Conservation (phyloP, 345 rosid species). For the Salix koriyanagi region DNA sequence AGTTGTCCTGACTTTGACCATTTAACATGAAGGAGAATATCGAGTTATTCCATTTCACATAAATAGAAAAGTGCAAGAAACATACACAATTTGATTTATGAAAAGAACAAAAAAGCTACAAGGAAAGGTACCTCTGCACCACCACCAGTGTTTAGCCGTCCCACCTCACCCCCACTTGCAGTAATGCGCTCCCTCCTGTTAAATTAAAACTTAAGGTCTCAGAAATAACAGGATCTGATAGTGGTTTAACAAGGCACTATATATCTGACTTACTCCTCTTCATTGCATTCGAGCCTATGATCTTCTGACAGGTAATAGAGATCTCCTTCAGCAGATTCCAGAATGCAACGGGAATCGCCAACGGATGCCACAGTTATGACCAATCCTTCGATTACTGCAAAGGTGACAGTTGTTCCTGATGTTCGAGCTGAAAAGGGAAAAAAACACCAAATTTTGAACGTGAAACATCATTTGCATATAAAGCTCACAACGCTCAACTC, state of each 20-base stretch:
- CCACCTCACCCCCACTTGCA: constrained; percentile 98
- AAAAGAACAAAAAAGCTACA: constrained; percentile 5
- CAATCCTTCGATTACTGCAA: constrained; percentile 90
- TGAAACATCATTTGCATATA: not conserved
- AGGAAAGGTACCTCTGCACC: constrained; percentile 80
- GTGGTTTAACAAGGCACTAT: constrained; percentile 1
- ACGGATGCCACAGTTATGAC: constrained; percentile 93
- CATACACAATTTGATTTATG: not conserved
- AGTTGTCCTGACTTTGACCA: not conserved
- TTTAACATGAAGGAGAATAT: not conserved
- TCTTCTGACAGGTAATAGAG: constrained; percentile 88
- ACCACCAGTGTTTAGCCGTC: constrained; percentile 93
- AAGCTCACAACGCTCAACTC: not conserved
- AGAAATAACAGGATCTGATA: constrained; percentile 11
- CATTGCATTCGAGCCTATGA: constrained; percentile 92
- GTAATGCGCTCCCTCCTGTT: constrained; percentile 85
- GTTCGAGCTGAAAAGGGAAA: constrained; percentile 60
- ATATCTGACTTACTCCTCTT: constrained; percentile 70
- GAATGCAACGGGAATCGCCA: constrained; percentile 95
- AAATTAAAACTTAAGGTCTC: constrained; percentile 20
- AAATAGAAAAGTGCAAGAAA: not conserved
- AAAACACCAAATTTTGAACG: not conserved
- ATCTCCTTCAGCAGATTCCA: constrained; percentile 93
- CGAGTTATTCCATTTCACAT: constrained; percentile 1
- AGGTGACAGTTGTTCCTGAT: constrained; percentile 93